Conservation (phyloP, 805 yeast genomes). For the Gaillardinia entomophila region DNA sequence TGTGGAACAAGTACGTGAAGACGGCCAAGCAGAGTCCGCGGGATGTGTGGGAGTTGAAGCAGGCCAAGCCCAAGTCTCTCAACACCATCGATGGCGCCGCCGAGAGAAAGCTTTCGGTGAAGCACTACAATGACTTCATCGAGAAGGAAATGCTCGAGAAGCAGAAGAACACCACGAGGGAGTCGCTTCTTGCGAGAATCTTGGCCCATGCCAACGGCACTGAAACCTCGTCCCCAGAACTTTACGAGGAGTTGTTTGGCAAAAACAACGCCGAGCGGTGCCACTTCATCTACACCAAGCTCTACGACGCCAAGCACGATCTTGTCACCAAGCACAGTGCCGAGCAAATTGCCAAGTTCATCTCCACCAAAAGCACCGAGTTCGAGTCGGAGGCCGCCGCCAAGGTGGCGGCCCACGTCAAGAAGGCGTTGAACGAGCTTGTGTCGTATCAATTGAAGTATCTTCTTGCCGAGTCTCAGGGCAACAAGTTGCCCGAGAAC, state of each 20-base stretch:
- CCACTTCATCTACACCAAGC: constrained; percentile 23
- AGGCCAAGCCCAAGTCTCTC: constrained; percentile 36
- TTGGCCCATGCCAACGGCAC: constrained; percentile 21
- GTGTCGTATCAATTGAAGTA: constrained; percentile 27
- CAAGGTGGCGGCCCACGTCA: constrained; percentile 25
- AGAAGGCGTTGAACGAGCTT: constrained; percentile 31
- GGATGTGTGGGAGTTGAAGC: constrained; percentile 46
- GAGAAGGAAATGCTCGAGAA: constrained; percentile 38
- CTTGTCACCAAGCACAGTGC: constrained; percentile 13
- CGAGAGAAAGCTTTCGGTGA: constrained; percentile 11
- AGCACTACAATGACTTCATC: constrained; percentile 30
- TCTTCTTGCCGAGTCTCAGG: constrained; percentile 23
- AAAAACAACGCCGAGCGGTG: constrained; percentile 30
- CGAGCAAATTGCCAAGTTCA: constrained; percentile 17
- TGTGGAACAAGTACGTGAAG: constrained; percentile 71
- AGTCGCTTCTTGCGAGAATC: constrained; percentile 40
- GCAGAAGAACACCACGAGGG: constrained; percentile 41
- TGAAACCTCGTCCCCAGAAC: constrained; percentile 18
- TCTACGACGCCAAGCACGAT: constrained; percentile 20
- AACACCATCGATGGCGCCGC: constrained; percentile 16
- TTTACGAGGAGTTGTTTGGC: constrained; percentile 32
- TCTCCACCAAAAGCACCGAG: constrained; percentile 31
- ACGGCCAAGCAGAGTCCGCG: constrained; percentile 53
- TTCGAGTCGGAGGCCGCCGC: constrained; percentile 22
- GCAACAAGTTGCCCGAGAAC: constrained; percentile 22